phyloP scores from a whole-genome alignment of 2,329 filamentous ascomycete genomes.

The Sporothrix phasma region DNA sequence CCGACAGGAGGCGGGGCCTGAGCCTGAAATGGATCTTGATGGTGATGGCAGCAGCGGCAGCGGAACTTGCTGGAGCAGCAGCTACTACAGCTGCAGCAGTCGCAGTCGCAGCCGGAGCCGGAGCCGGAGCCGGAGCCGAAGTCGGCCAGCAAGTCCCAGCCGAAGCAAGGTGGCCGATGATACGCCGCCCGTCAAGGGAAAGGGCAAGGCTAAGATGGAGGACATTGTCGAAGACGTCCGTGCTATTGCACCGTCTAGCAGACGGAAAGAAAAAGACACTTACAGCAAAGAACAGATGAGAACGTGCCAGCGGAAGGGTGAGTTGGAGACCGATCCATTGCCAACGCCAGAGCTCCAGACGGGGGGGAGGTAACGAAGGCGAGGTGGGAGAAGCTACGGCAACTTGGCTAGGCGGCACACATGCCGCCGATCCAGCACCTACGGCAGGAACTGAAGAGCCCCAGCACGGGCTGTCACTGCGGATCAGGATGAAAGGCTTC shows the following conservation, averaged over 20 bases:
- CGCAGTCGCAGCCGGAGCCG: constrained; percentile 26
- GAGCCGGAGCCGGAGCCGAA: constrained; percentile 15
- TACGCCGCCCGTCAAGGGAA: not conserved
- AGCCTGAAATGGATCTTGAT: not conserved
- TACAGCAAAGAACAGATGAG: not conserved
- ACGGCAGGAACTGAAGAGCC: not conserved
- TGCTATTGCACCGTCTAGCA: not conserved
- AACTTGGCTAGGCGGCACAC: not conserved
- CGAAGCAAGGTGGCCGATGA: not conserved
- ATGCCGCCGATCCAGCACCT: not conserved
- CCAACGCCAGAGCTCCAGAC: not conserved
- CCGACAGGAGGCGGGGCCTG: not conserved
- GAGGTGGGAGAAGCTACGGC: not conserved
- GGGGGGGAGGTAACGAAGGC: constrained; percentile 16
- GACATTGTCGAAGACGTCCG: constrained; percentile 3
- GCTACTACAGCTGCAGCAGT: constrained; percentile 8
- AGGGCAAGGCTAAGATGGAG: constrained; percentile 6
- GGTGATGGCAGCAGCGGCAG: constrained; percentile 8
- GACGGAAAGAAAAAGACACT: constrained; percentile 12
- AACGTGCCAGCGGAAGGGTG: too few species aligned
- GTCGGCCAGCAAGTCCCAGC: not conserved
- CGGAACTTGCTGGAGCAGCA: constrained; percentile 14
- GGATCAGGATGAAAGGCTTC: too few species aligned
- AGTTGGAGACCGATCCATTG: too few species aligned
- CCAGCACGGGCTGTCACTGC: not conserved